Evolutionary conservation across 2,329 filamentous ascomycete species (phyloP).

Genomic region (Cadophora malorum): DNA sequence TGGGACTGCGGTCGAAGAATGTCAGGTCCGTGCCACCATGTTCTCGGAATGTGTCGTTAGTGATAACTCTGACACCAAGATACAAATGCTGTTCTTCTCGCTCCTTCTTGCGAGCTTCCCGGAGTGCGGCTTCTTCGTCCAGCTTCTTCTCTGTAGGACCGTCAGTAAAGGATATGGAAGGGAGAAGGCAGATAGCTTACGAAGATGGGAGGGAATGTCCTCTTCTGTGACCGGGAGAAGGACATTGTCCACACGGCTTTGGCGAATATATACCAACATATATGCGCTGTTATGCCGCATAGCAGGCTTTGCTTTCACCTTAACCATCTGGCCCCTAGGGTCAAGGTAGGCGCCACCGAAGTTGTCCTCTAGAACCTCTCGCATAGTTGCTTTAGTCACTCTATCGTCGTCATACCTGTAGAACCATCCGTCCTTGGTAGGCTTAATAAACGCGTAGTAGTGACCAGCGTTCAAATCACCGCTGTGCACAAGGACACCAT

Average conservation of each 20-base stretch:
- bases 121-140: slow-evolving; percentile 78
- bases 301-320: slow-evolving; percentile 57
- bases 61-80: slow-evolving; percentile 82
- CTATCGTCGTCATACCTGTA: slow-evolving; percentile 98
- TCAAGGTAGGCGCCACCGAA: slow-evolving; percentile 83
- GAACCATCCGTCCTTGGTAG: slow-evolving; percentile 90
- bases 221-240: slow-evolving; percentile 77
- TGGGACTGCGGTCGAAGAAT: slow-evolving; percentile 64
- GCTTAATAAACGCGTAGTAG: slow-evolving; percentile 97
- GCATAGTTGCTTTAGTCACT: slow-evolving; percentile 90
- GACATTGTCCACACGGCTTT: slow-evolving; percentile 82
- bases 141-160: slow-evolving; percentile 67
- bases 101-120: slow-evolving; percentile 83
- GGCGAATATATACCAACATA: slow-evolving; percentile 97
- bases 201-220: slow-evolving; percentile 83
- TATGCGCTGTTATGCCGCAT: slow-evolving; percentile 85
- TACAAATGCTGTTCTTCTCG: slow-evolving; percentile 94
- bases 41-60: slow-evolving; percentile 78
- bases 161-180: slow-evolving; percentile 37
- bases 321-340: slow-evolving; percentile 53
- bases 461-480: slow-evolving; percentile 97
- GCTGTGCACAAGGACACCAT: slow-evolving; percentile 94
- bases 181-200: slow-evolving; percentile 52
- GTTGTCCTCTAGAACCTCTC: slow-evolving; percentile 94
- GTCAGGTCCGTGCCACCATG: slow-evolving; percentile 87